Base-by-base conservation (phyloP, 2,329 filamentous ascomycete species). In the Monosporascus sp. region DNA sequence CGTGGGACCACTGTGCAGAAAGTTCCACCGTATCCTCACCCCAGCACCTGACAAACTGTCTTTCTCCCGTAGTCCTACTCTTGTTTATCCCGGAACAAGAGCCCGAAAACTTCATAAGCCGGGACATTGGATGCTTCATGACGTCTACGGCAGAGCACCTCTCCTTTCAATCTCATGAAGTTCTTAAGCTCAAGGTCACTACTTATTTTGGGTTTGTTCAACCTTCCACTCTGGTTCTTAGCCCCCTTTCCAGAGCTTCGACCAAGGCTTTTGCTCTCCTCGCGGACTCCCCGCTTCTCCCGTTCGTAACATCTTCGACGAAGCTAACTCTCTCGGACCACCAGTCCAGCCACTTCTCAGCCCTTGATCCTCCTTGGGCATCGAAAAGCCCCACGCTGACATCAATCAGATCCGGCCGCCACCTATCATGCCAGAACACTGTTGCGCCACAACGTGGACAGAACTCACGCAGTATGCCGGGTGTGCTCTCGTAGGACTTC, bases 341-440 rank as follows among this genome's bases (percentile, higher is more conserved):
- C 86, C 86, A 90, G 22, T 83, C 75, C 43, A 90, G 61, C 82
- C 83, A 86, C 0, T 64, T 66, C 62, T 83, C 78, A 3, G 79
- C 82, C 56, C 80, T 74, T 0, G 78, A 76, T 0, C 83, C 83
- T 44, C 78, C 75, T 0, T 64, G 54, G 0, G 76, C 75, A 43
- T 72, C 70, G 5, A 88, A 63, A 40, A 87, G 60, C 0, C 86
- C 86, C 8, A 80, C 77, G 56, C 83, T 86, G 8, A 89, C 77
- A 66, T 89, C 84, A 17, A 88, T 73, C 19, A 88, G 64, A 4
- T 76, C 74, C 0, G 79, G 74, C 40, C 84, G 71, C 55, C 72
- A 71, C 4, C 73, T 69, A 51, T 78, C 78, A 60, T 81, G 77
- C 79, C 82, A 88, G 61, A 87, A 88, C 3, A 84, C 75, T 0